Percentiles rank a stretch among this genome's conserved stretches.
Evolutionary conservation across 1,284 basidiomycete genomes (phyloP).

Genomic region (Boletus calvinii): DNA sequence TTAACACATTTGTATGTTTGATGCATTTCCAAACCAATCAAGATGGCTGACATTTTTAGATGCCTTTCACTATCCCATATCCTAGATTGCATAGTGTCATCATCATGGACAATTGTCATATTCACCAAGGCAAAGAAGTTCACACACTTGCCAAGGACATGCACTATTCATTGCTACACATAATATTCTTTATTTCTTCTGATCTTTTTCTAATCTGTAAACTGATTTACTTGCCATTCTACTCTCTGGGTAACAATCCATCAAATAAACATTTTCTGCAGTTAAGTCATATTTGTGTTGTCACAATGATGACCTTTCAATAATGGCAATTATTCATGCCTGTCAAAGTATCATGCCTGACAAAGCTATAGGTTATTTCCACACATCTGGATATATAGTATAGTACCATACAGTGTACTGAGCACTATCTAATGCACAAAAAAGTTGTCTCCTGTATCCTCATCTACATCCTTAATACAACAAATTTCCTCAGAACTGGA

Average conservation of each 20-base stretch:
- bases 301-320: background rate
- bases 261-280: conserved; percentile 26
- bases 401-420: background rate
- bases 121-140: conserved; percentile 25
- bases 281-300: conserved; percentile 19
- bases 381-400: background rate
- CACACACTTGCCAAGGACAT: conserved; percentile 19
- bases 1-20: conserved; percentile 1
- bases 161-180: background rate
- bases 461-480: conserved; percentile 1
- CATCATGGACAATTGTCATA: conserved; percentile 16
- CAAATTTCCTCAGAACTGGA: no score
- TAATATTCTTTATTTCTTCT: no score
- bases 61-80: conserved; percentile 2
- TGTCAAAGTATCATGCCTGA: conserved; percentile 12
- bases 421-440: background rate
- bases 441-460: background rate
- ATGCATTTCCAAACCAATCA: no score
- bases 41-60: background rate
- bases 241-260: conserved; percentile 20
- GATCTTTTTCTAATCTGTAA: conserved; percentile 7
- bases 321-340: conserved; percentile 6
- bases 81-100: background rate
- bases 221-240: conserved; percentile 24
- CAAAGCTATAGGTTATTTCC: conserved; percentile 3